Evolutionary conservation across 2,329 filamentous ascomycete species (phyloP).

Genomic region (Trichophyton mentagrophytes): DNA sequence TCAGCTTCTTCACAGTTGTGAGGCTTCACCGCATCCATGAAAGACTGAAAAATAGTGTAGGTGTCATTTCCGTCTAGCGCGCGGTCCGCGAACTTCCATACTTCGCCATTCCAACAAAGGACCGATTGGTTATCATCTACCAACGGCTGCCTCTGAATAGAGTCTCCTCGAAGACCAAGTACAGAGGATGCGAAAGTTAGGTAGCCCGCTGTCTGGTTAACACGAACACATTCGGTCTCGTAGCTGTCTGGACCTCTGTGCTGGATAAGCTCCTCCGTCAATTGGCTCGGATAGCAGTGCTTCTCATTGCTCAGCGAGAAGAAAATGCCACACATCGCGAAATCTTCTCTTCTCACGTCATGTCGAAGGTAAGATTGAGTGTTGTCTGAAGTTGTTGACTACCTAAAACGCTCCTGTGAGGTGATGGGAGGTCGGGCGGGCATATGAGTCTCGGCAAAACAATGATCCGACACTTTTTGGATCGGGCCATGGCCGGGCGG

Average conservation of each 20-base stretch:
- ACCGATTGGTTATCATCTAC: constrained; percentile 48
- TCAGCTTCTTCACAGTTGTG: constrained; percentile 9
- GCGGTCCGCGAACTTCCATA: constrained; percentile 58
- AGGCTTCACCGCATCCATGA: constrained; percentile 36
- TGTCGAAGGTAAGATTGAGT: too few species aligned
- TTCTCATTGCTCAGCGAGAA: constrained; percentile 33
- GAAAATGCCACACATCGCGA: constrained; percentile 40
- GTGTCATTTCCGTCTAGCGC: constrained; percentile 64
- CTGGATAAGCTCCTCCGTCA: constrained; percentile 24
- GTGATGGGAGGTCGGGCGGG: too few species aligned
- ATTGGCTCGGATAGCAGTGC: constrained; percentile 21
- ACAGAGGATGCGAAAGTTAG: constrained; percentile 65
- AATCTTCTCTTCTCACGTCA: neutral
- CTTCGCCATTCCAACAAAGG: constrained; percentile 96
- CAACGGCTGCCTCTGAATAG: constrained; percentile 61
- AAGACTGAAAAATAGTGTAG: constrained; percentile 49
- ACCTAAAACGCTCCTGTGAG: too few species aligned
- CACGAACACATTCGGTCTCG: constrained; percentile 21
- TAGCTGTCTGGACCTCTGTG: constrained; percentile 36
- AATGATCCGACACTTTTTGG: neutral
- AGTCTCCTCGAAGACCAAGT: constrained; percentile 69
- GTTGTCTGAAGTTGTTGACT: neutral
- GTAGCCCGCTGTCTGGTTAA: constrained; percentile 9
- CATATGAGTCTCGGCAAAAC: neutral
- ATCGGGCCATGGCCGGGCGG: too few species aligned